Percentiles rank a stretch among this genome's conserved stretches.
Evolutionary conservation across 495 filamentous ascomycete genomes (phyloP).

Genomic region (Talaromyces borbonicus): DNA sequence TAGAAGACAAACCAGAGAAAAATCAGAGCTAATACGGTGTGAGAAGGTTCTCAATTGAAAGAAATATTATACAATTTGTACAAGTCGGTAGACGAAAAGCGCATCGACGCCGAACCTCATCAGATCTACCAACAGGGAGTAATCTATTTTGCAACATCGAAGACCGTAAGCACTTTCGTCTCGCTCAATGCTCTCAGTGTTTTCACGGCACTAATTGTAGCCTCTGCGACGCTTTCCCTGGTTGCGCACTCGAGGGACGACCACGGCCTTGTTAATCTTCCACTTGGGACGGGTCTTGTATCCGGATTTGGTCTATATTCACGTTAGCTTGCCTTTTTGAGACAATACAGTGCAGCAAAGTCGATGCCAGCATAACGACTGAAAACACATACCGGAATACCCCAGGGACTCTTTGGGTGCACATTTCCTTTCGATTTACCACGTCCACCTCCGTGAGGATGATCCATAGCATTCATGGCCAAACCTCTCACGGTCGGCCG

Average conservation of each 20-base stretch:
- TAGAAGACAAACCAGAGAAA: not conserved
- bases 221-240: slow-evolving; percentile 57
- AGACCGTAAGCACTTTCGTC: too few relatives aligned
- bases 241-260: slow-evolving; percentile 63
- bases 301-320: slow-evolving; percentile 73
- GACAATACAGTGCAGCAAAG: too few relatives aligned
- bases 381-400: slow-evolving; percentile 64
- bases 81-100: not conserved
- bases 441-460: slow-evolving; percentile 96
- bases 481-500: slow-evolving; percentile 90
- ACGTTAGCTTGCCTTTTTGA: too few relatives aligned
- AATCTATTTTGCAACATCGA: too few relatives aligned
- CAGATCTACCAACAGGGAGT: too few relatives aligned
- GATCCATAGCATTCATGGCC: slow-evolving; percentile 94
- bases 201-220: slow-evolving; percentile 38
- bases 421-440: slow-evolving; percentile 98
- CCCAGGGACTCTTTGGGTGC: slow-evolving; percentile 91
- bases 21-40: not conserved
- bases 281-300: slow-evolving; percentile 82
- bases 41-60: not conserved
- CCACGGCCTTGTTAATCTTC: slow-evolving; percentile 76
- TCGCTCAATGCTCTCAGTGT: too few relatives aligned
- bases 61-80: slow-evolving; percentile 2
- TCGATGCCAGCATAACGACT: slow-evolving; percentile 6
- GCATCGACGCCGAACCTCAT: too few relatives aligned